Conservation (phyloP, 2,329 filamentous ascomycete genomes). For the Colletotrichum echinochloae region DNA sequence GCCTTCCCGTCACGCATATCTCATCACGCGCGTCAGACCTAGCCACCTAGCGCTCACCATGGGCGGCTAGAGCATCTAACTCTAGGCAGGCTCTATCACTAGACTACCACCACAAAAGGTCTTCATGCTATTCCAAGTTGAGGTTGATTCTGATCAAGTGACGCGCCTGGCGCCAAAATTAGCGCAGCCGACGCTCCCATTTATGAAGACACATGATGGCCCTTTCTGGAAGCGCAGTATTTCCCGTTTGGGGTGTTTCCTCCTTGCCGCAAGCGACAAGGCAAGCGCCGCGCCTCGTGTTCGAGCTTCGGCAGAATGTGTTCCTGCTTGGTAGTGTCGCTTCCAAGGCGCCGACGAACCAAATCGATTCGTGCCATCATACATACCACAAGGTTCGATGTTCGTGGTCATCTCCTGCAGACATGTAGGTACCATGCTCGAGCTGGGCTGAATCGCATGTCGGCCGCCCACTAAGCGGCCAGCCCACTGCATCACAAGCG, state of each 20-base stretch:
- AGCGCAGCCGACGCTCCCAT: conserved; percentile 16
- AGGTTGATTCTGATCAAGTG: not conserved
- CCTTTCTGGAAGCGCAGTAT: not conserved
- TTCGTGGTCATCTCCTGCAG: not conserved
- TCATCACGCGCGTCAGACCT: conserved; percentile 35
- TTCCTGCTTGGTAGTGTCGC: conserved; percentile 8
- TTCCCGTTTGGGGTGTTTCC: not conserved
- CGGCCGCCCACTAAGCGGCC: not conserved
- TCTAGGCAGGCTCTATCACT: not conserved
- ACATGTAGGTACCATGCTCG: conserved; percentile 20
- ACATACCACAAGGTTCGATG: not conserved
- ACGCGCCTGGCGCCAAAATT: conserved; percentile 38
- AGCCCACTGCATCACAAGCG: not conserved
- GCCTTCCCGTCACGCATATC: conserved; percentile 39
- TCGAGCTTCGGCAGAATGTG: conserved; percentile 13
- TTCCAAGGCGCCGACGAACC: not conserved
- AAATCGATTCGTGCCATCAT: no score
- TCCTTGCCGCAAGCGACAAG: not conserved
- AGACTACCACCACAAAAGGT: not conserved
- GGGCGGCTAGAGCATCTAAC: conserved; percentile 28
- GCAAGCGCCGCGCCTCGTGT: conserved; percentile 18
- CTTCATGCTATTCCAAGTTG: not conserved
- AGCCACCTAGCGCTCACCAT: conserved; percentile 30
- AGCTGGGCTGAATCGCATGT: not conserved
- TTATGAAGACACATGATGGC: not conserved